Evolutionary conservation across 257 asterid species (phyloP), one percentile per base, ranked within the genome.

Genomic region (Solanum corneliomulleri): DNA sequence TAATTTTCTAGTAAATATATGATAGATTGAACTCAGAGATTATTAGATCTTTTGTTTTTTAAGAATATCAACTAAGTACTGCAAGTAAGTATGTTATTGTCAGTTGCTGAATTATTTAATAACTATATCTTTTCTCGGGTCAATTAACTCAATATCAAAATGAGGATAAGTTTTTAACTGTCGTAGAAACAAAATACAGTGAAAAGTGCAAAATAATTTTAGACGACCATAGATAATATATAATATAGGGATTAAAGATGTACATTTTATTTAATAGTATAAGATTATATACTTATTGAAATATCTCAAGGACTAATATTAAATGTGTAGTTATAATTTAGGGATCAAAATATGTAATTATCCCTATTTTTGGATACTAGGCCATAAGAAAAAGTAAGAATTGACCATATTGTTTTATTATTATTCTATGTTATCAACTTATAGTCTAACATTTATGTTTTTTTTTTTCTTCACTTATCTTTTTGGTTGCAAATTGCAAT

Each of bases 141-240:
- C n/a, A 56, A 56, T 56, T 5, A 1, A 56, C 5, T 56, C 64
- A 56, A 56, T 18, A 56, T 56, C 11, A 11, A 56, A 1, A 0
- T 9, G 0, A 56, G 64, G 2, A 11, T 56, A 56, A 56, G n/a
- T 11, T 56, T 52, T 56, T 56, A 3, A 2, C 11, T 4, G 11
- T 0, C 0, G 4, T 56, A 56, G 0, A 56, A 0, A 18, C 11
- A 4, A 18, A 56, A 7, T 5, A 1, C 1, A 1, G 0, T 4
- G 4, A 0, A 7, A 56, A 18, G 14, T 33, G 0, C 2, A 35
- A 35, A 18, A 72, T 71, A 33, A 13, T 71, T 2, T 4, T 33
- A 27, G 39, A 0, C 7, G 35, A 29, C 0, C 75, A 29, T n/a
- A 64, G 33, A 11, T 1, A 0, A 33, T 29, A 7, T 69, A 69